Evolutionary conservation across 352 stramenopile species (phyloP).

Genomic region (Pythium plurisporium): DNA sequence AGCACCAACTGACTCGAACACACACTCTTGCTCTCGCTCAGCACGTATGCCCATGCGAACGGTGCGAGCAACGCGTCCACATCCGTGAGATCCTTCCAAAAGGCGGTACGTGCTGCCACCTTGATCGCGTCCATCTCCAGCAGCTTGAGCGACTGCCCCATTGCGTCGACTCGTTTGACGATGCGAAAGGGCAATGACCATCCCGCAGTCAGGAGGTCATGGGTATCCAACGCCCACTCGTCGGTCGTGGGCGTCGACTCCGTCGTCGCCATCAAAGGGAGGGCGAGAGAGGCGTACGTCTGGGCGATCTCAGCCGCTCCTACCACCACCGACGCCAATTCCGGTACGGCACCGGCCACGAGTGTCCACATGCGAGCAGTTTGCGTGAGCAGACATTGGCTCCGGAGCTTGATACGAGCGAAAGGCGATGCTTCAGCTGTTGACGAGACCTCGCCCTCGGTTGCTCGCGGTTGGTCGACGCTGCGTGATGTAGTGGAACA

Average conservation of each 20-base stretch:
- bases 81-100: constrained; percentile 31
- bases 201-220: not conserved
- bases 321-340: not conserved
- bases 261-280: too few species aligned
- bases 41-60: constrained; percentile 38
- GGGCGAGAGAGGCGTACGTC: not conserved
- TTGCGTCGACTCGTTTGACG: not conserved
- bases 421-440: too few species aligned
- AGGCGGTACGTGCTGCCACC: constrained; percentile 12
- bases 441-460: too few species aligned
- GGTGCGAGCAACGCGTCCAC: constrained; percentile 37
- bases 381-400: constrained; percentile 1
- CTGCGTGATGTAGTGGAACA: not conserved
- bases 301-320: not conserved
- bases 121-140: not conserved
- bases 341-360: not conserved
- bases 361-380: not conserved
- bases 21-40: constrained; percentile 32
- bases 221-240: not conserved
- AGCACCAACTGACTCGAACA: constrained; percentile 40
- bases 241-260: too few species aligned
- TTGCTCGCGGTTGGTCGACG: not conserved
- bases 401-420: not conserved
- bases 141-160: not conserved
- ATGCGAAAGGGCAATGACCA: constrained; percentile 5